phyloP scores from a whole-genome alignment of 192 early-diverging fungal species.

The Entophlyctis luteolus region DNA sequence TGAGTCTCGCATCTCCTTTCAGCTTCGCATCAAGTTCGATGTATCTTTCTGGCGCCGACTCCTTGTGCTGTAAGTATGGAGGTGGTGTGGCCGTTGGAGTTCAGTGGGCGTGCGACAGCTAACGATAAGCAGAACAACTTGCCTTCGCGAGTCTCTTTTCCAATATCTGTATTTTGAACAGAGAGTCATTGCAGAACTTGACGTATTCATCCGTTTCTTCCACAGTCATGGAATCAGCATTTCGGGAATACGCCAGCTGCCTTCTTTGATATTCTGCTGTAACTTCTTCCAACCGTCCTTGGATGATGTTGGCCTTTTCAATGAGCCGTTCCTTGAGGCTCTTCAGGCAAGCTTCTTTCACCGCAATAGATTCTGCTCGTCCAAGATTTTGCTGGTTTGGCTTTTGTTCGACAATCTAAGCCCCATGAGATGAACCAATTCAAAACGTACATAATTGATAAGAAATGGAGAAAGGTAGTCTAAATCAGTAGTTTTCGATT shows the following conservation, averaged over 20 bases:
- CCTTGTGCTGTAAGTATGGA: conserved; percentile 57
- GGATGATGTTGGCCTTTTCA: conserved; percentile 60
- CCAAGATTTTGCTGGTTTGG: conserved; percentile 39
- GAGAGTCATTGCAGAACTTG: conserved; percentile 53
- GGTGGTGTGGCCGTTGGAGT: too few relatives aligned
- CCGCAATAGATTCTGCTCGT: conserved; percentile 40
- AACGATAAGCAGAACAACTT: conserved; percentile 5
- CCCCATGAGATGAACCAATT: neutral
- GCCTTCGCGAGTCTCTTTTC: conserved; percentile 61
- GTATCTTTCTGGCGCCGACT: conserved; percentile 48
- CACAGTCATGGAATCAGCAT: conserved; percentile 55
- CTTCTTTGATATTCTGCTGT: conserved; percentile 53
- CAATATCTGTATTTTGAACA: conserved; percentile 58
- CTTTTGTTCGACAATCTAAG: neutral
- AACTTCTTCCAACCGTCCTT: conserved; percentile 51
- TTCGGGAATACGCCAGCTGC: conserved; percentile 50
- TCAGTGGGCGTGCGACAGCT: too few relatives aligned
- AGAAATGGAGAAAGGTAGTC: conserved; percentile 60
- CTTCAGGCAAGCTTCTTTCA: conserved; percentile 54
- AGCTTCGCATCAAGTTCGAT: conserved; percentile 48
- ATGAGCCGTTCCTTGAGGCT: conserved; percentile 49
- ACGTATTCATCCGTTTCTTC: conserved; percentile 62
- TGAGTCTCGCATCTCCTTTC: conserved; percentile 40
- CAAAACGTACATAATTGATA: conserved; percentile 49
- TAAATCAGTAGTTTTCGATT: conserved; percentile 44